Conservation (phyloP, 2,329 filamentous ascomycete species). For the Apiospora marii region DNA sequence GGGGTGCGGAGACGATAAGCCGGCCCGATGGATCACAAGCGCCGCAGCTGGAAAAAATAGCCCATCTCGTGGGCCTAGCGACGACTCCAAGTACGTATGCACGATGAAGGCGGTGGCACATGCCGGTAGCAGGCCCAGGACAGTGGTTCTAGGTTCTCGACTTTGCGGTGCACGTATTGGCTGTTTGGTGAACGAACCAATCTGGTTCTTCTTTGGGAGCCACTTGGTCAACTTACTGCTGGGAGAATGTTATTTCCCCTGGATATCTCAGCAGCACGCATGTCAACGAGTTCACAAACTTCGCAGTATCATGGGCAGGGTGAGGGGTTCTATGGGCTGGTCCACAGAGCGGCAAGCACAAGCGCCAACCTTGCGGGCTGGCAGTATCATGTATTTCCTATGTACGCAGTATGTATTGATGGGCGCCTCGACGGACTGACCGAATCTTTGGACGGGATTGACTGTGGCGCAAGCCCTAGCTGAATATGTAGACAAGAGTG, state of each 20-base stretch:
- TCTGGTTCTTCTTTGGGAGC: background rate
- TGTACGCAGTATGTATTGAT: background rate
- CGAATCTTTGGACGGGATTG: background rate
- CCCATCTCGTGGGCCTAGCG: background rate
- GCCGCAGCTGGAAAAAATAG: background rate
- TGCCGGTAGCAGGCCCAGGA: background rate
- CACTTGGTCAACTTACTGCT: background rate
- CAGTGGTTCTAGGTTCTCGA: background rate
- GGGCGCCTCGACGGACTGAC: conserved; percentile 8
- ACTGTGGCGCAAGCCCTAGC: background rate
- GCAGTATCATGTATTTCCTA: background rate
- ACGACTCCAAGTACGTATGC: background rate
- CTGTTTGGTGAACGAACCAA: background rate
- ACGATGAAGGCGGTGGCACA: background rate
- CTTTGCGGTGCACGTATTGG: background rate
- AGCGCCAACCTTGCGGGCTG: conserved; percentile 9
- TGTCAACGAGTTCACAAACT: background rate
- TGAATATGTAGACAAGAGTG: background rate
- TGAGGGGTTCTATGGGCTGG: conserved; percentile 7
- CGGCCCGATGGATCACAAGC: conserved; percentile 2
- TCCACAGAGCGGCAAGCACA: background rate
- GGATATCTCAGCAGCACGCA: background rate
- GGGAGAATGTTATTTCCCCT: background rate
- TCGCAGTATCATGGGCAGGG: background rate
- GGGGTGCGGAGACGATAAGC: background rate